Conservation (phyloP, 495 filamentous ascomycete genomes). For the Aspergillus avenaceus region DNA sequence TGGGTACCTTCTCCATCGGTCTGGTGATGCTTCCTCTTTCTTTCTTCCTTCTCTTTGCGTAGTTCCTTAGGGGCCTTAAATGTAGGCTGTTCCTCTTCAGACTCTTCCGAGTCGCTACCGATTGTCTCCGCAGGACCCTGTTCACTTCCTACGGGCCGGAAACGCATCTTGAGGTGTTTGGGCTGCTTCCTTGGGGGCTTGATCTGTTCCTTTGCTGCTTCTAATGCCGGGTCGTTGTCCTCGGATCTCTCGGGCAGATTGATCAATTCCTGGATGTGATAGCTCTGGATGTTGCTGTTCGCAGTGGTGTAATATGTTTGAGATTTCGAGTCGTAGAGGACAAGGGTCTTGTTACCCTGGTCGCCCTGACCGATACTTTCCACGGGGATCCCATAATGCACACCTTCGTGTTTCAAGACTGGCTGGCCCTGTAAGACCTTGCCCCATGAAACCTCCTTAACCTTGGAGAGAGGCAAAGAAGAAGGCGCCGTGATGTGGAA, state of each 20-base stretch:
- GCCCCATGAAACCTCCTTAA: conserved; percentile 39
- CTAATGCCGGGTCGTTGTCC: conserved; percentile 26
- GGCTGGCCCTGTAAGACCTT: conserved; percentile 41
- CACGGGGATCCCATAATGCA: conserved; percentile 42
- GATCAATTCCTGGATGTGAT: conserved; percentile 44
- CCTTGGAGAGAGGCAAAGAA: conserved; percentile 38
- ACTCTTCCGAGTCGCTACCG: conserved; percentile 48
- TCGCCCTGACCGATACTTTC: conserved; percentile 35
- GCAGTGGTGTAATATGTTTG: conserved; percentile 28
- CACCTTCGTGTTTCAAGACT: conserved; percentile 34
- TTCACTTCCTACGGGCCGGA: conserved; percentile 49
- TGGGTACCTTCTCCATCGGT: conserved; percentile 33
- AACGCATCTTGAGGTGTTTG: conserved; percentile 58
- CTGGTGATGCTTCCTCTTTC: conserved; percentile 39
- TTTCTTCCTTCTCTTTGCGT: conserved; percentile 28
- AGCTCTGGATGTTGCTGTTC: conserved; percentile 33
- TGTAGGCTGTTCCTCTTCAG: conserved; percentile 36
- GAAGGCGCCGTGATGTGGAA: conserved; percentile 42
- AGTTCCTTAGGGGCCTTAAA: conserved; percentile 28
- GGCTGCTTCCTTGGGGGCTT: conserved; percentile 50
- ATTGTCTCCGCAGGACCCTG: conserved; percentile 40
- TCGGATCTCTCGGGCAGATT: conserved; percentile 29
- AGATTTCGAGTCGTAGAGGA: conserved; percentile 33
- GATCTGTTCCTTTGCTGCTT: conserved; percentile 32
- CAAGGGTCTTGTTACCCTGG: conserved; percentile 26